These are phyloP conservation scores for Larix kaempferi DNA, from an alignment of 75 land plant genomes.

Conservation along the genomic window DNA sequence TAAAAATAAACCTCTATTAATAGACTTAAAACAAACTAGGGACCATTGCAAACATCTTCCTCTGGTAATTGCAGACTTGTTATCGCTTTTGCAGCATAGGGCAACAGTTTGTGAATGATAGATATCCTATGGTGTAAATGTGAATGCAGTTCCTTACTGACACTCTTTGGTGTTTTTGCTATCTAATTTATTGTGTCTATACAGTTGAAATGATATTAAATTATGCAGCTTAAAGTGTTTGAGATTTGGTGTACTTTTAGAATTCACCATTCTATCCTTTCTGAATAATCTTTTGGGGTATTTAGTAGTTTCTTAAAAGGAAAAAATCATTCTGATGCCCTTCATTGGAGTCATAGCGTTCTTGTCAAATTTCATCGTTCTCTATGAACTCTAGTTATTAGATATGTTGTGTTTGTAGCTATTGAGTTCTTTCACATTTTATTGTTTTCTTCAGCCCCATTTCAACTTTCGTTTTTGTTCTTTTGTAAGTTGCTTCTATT, in stretches of 20 bases:
- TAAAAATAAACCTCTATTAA: no score
- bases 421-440: no score
- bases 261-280: neutral
- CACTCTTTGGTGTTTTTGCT: neutral
- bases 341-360: neutral
- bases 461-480: no score
- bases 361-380: no score
- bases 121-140: neutral
- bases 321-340: neutral
- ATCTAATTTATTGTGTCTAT: neutral
- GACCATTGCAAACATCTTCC: no score
- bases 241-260: neutral
- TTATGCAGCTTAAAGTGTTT: neutral
- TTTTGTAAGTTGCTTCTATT: no score
- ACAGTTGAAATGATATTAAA: neutral
- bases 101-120: no score
- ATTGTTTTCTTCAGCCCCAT: no score
- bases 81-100: neutral
- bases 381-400: no score
- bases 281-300: neutral
- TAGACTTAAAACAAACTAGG: no score
- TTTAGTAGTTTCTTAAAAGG: neutral
- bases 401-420: no score
- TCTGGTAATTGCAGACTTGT: neutral
- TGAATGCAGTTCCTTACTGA: neutral